These are phyloP conservation scores for Carallia pectinifolia DNA, from an alignment of 345 rosid species.

Conservation along the genomic window DNA sequence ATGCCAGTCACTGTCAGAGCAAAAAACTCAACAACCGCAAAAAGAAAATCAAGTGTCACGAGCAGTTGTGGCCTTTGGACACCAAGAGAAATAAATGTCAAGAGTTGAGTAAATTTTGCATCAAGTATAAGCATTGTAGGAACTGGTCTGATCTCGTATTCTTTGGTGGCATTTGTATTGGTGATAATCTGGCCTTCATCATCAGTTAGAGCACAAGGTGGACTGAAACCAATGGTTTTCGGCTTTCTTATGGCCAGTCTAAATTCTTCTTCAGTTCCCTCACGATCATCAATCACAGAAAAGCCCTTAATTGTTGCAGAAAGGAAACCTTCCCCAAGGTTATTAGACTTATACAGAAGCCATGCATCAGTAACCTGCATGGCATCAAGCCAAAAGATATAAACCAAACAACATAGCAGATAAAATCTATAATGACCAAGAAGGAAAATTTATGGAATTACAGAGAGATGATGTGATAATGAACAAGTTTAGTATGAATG, in stretches of 20 bases:
- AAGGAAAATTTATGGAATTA: neutral
- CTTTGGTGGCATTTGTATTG: slow-evolving; percentile 34
- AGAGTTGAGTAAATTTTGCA: slow-evolving; percentile 67
- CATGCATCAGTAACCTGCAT: slow-evolving; percentile 72
- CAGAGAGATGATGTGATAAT: too few species aligned
- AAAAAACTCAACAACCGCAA: slow-evolving; percentile 89
- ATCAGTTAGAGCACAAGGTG: slow-evolving; percentile 24
- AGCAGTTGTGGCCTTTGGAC: slow-evolving; percentile 94
- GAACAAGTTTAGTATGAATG: too few species aligned
- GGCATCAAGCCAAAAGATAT: slow-evolving; percentile 9
- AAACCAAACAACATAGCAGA: neutral
- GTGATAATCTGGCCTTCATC: slow-evolving; percentile 29
- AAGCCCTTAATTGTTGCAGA: slow-evolving; percentile 85
- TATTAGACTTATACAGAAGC: slow-evolving; percentile 82
- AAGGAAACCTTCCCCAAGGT: slow-evolving; percentile 63
- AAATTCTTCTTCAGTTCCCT: slow-evolving; percentile 76
- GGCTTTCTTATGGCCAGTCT: slow-evolving; percentile 83
- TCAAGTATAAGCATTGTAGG: slow-evolving; percentile 94
- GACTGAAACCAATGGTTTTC: slow-evolving; percentile 42
- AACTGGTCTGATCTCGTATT: slow-evolving; percentile 42
- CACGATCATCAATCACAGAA: slow-evolving; percentile 86
- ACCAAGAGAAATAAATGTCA: slow-evolving; percentile 57
- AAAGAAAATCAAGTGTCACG: slow-evolving; percentile 93
- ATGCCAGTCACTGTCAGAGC: slow-evolving; percentile 70
- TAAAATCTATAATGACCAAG: neutral